Percentiles rank a stretch among this genome's conserved stretches.
Evolutionary conservation across 495 filamentous ascomycete genomes (phyloP).

Genomic region (Annulohypoxylon nitens): DNA sequence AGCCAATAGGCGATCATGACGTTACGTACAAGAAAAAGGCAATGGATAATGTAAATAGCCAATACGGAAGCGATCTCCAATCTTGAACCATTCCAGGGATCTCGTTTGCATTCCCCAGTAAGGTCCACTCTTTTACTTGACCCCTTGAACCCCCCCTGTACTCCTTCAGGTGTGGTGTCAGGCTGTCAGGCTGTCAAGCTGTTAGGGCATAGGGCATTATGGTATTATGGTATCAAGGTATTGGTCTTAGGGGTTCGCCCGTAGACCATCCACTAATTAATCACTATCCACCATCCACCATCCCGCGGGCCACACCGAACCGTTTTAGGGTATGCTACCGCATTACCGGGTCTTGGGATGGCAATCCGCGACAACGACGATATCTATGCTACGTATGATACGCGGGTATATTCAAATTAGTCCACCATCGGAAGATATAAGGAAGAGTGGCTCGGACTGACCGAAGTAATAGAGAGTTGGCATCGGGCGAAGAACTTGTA

Average conservation of each 20-base stretch:
- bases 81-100: slow-evolving; percentile 22
- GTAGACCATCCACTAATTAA: not conserved
- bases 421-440: not conserved
- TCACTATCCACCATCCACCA: too few species aligned
- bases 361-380: not conserved
- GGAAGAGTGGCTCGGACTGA: slow-evolving; percentile 18
- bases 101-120: slow-evolving; percentile 4
- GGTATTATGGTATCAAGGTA: too few species aligned
- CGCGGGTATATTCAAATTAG: slow-evolving; percentile 3
- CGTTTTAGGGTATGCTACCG: slow-evolving; percentile 40
- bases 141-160: not conserved
- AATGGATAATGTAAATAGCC: slow-evolving; percentile 29
- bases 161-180: not conserved
- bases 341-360: slow-evolving; percentile 26
- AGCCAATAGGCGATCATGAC: slow-evolving; percentile 18
- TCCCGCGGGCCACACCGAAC: slow-evolving; percentile 38
- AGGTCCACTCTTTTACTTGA: not conserved
- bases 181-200: too few species aligned
- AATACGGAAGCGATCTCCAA: slow-evolving; percentile 20
- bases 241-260: slow-evolving; percentile 19
- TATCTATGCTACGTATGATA: slow-evolving; percentile 4
- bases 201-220: too few species aligned
- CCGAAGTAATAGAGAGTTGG: slow-evolving; percentile 10
- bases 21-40: slow-evolving; percentile 40
- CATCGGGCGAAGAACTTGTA: not conserved